Percentiles rank a stretch among this genome's conserved stretches.
phyloP scores from a whole-genome alignment of 768 basidiomycete species.

The Leucocoprinus leucothites region DNA sequence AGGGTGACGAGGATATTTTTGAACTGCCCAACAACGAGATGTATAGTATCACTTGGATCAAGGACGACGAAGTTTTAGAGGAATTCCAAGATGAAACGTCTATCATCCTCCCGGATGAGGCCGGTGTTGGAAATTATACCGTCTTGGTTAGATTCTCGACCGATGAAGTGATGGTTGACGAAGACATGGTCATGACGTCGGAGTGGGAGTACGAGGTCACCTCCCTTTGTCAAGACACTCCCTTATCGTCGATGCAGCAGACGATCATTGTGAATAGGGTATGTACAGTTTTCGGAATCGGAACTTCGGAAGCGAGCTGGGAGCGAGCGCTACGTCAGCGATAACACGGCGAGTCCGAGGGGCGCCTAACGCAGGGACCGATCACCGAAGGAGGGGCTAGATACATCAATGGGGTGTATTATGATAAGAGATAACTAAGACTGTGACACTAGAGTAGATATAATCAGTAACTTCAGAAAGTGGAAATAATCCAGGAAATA shows the following conservation, averaged over 20 bases:
- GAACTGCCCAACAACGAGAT: conserved; percentile 26
- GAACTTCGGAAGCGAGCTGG: too few relatives aligned
- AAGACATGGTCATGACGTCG: conserved; percentile 29
- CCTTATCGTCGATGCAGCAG: not conserved
- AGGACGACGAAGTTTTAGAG: conserved; percentile 40
- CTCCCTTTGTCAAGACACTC: not conserved
- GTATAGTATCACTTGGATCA: conserved; percentile 57
- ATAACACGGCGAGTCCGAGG: too few relatives aligned
- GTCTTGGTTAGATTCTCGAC: conserved; percentile 50
- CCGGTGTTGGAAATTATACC: conserved; percentile 38
- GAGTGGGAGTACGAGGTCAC: conserved; percentile 21
- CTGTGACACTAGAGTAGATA: too few relatives aligned
- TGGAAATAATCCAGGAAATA: too few relatives aligned
- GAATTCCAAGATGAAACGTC: conserved; percentile 49
- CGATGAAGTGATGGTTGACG: conserved; percentile 49
- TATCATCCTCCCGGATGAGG: conserved; percentile 34
- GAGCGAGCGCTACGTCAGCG: too few relatives aligned
- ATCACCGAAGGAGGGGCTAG: too few relatives aligned
- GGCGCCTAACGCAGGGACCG: too few relatives aligned
- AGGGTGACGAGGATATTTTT: not conserved
- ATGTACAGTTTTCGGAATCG: too few relatives aligned
- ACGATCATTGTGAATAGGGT: not conserved
- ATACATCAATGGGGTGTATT: too few relatives aligned
- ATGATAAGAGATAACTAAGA: too few relatives aligned
- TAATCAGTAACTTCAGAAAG: too few relatives aligned